These are phyloP conservation scores for Beauveria caledonica DNA, from an alignment of 2,329 filamentous ascomycete species.

Conservation along the genomic window DNA sequence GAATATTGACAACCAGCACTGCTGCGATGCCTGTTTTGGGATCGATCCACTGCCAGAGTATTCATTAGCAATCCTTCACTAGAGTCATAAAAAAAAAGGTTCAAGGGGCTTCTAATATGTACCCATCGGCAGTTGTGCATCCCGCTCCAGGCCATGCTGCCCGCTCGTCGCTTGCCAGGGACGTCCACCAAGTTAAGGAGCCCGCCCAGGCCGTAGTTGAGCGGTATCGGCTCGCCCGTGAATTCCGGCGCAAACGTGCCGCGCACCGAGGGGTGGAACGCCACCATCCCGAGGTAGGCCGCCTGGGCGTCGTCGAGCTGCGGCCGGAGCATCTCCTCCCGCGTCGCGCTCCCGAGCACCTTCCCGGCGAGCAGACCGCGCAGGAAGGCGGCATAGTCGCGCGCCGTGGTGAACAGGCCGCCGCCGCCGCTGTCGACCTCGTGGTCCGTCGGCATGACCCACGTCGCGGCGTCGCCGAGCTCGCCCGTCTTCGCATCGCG, in stretches of 20 bases:
- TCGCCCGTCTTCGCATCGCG: slow-evolving; percentile 2
- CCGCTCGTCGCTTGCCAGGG: slow-evolving; percentile 31
- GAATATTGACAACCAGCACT: slow-evolving; percentile 30
- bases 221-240: slow-evolving; percentile 17
- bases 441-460: slow-evolving; percentile 16
- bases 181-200: slow-evolving; percentile 31
- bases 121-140: slow-evolving; percentile 36
- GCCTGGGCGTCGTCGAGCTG: slow-evolving; percentile 24
- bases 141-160: slow-evolving; percentile 37
- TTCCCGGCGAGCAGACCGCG: slow-evolving; percentile 17
- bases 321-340: slow-evolving; percentile 22
- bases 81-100: not conserved
- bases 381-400: slow-evolving; percentile 24
- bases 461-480: not conserved
- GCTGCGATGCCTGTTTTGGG: slow-evolving; percentile 31
- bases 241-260: slow-evolving; percentile 30
- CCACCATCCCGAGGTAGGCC: slow-evolving; percentile 14
- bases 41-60: slow-evolving; percentile 27
- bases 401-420: slow-evolving; percentile 25
- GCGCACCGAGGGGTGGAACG: slow-evolving; percentile 17
- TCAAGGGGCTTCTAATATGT: slow-evolving; percentile 15
- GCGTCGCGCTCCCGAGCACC: slow-evolving; percentile 17
- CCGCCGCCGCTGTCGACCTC: slow-evolving; percentile 27
- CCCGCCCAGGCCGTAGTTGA: slow-evolving; percentile 33
- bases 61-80: not conserved